Conservation (phyloP, 352 stramenopile genomes). For the Aphanomyces stellatus region DNA sequence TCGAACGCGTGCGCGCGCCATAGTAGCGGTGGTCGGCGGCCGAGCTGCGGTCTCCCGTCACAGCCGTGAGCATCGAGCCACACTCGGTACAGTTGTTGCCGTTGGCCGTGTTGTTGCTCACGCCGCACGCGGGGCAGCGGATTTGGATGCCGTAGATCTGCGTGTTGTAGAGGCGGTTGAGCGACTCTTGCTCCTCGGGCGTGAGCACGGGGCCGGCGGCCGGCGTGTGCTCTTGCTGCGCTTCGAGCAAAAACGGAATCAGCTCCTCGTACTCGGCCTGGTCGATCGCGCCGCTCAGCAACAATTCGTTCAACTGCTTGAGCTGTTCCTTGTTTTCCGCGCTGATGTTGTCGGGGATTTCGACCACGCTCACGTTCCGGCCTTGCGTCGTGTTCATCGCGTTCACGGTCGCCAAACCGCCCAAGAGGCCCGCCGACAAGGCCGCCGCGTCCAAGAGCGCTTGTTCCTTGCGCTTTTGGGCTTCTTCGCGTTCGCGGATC, state of each 20-base stretch:
- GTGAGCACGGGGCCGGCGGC: conserved; percentile 54
- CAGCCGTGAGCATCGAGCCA: conserved; percentile 73
- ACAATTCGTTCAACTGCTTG: conserved; percentile 74
- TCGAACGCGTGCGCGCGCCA: conserved; percentile 48
- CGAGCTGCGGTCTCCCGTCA: conserved; percentile 37
- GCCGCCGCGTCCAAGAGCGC: conserved; percentile 57
- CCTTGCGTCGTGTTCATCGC: conserved; percentile 24
- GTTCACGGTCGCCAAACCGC: conserved; percentile 70
- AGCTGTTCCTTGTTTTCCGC: conserved; percentile 83
- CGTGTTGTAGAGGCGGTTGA: conserved; percentile 65
- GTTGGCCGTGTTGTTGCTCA: conserved; percentile 83
- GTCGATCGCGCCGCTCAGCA: conserved; percentile 72
- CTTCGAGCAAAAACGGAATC: conserved; percentile 78
- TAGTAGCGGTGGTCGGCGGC: conserved; percentile 42
- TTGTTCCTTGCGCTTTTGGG: conserved; percentile 50
- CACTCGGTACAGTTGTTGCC: conserved; percentile 83
- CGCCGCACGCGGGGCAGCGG: conserved; percentile 72
- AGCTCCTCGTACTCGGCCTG: conserved; percentile 82
- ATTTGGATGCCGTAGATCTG: conserved; percentile 82
- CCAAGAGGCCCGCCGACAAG: conserved; percentile 65
- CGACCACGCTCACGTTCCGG: conserved; percentile 66
- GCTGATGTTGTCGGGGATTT: conserved; percentile 73
- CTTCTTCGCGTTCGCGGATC: conserved; percentile 41
- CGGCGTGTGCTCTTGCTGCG: conserved; percentile 33
- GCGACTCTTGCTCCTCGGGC: conserved; percentile 72